Conservation (phyloP, 306 rosid species). For the Arachis stenosperma region DNA sequence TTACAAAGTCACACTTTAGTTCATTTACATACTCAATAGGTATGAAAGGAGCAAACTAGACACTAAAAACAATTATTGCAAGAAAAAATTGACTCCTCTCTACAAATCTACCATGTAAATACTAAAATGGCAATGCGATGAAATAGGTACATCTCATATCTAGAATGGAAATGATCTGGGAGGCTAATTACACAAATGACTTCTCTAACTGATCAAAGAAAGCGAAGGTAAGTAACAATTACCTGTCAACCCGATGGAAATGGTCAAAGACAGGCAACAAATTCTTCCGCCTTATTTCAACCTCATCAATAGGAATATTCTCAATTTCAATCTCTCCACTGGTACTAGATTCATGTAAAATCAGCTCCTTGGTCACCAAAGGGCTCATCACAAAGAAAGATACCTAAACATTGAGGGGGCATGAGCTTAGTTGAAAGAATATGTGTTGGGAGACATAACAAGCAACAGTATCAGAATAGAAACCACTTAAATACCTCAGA, state of each 20-base stretch:
- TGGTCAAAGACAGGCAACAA: conserved; percentile 80
- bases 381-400: conserved; percentile 66
- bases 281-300: conserved; percentile 81
- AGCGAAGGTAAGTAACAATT: conserved; percentile 31
- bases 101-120: neutral
- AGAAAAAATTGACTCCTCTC: neutral
- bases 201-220: conserved; percentile 13
- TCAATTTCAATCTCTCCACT: conserved; percentile 88
- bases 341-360: conserved; percentile 39
- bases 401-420: conserved; percentile 53
- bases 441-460: conserved; percentile 34
- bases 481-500: conserved; percentile 65
- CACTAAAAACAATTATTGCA: neutral
- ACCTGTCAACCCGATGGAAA: conserved; percentile 84
- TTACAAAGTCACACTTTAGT: neutral
- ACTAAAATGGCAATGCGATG: conserved; percentile 23
- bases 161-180: conserved; percentile 18
- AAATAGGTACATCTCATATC: conserved; percentile 11
- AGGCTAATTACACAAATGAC: conserved; percentile 6
- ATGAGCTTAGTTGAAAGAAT: conserved; percentile 36
- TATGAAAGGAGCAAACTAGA: neutral
- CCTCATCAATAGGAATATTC: conserved; percentile 62
- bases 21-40: neutral
- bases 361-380: conserved; percentile 53
- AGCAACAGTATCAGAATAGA: conserved; percentile 27